These are phyloP conservation scores for Grifola frondosa DNA, from an alignment of 1,284 basidiomycete genomes.

Conservation along the genomic window DNA sequence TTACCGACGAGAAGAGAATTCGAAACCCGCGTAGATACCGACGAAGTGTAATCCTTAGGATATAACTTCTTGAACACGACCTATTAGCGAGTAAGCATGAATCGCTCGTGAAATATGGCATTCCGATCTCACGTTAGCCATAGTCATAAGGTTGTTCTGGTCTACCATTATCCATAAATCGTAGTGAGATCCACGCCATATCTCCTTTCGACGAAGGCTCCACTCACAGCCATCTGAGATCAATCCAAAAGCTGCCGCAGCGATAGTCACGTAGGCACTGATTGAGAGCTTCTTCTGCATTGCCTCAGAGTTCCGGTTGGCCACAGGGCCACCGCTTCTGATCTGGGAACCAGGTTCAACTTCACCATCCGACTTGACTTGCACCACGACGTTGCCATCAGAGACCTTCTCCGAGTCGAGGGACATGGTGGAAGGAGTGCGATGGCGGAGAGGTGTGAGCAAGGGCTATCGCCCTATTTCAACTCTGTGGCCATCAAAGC, in stretches of 20 bases:
- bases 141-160: constrained; percentile 70
- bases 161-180: constrained; percentile 37
- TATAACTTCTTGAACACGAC: constrained; percentile 65
- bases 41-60: constrained; percentile 55
- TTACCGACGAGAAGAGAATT: constrained; percentile 74
- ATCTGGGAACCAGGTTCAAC: constrained; percentile 1
- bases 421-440: constrained; percentile 14
- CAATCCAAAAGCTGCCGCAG: constrained; percentile 63
- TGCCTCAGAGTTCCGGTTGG: constrained; percentile 7
- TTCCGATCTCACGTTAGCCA: constrained; percentile 49
- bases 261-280: constrained; percentile 61
- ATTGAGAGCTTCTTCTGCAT: constrained; percentile 38
- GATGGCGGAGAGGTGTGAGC: too few relatives aligned
- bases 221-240: constrained; percentile 69
- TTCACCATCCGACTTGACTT: not conserved
- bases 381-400: constrained; percentile 10
- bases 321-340: not conserved
- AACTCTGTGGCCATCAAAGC: too few relatives aligned
- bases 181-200: not conserved
- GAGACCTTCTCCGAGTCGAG: constrained; percentile 5
- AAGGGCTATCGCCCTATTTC: too few relatives aligned
- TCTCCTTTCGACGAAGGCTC: not conserved
- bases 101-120: constrained; percentile 2
- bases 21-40: constrained; percentile 68
- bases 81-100: constrained; percentile 30